These are phyloP conservation scores for Pythium insidiosum DNA, from an alignment of 352 stramenopile species.

Conservation along the genomic window DNA sequence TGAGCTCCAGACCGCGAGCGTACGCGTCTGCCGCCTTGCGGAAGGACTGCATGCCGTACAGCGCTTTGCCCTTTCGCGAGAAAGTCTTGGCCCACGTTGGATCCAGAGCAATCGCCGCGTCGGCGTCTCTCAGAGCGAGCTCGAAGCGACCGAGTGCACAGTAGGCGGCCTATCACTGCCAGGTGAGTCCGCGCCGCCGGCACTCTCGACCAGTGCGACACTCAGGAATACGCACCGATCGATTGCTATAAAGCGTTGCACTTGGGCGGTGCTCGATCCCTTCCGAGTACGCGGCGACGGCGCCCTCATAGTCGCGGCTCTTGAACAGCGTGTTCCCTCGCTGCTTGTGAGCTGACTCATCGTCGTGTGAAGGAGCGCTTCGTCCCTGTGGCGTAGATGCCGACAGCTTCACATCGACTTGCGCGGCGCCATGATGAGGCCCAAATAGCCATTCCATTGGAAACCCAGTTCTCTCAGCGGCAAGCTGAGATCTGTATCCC, in stretches of 20 bases:
- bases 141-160: constrained; percentile 51
- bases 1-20: constrained; percentile 57
- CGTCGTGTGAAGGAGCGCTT: constrained; percentile 47
- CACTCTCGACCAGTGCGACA: not conserved
- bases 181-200: not conserved
- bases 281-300: constrained; percentile 49
- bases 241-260: constrained; percentile 73
- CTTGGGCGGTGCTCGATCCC: constrained; percentile 44
- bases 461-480: no score
- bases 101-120: constrained; percentile 52
- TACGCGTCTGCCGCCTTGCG: constrained; percentile 68
- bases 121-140: constrained; percentile 40
- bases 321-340: constrained; percentile 64
- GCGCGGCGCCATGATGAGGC: constrained; percentile 11
- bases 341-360: constrained; percentile 62
- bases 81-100: constrained; percentile 41
- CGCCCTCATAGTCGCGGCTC: constrained; percentile 37
- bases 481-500: no score
- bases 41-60: constrained; percentile 59
- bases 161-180: constrained; percentile 33
- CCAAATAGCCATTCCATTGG: constrained; percentile 75
- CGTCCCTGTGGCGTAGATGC: constrained; percentile 46
- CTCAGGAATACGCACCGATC: constrained; percentile 23
- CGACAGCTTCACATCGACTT: constrained; percentile 37
- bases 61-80: constrained; percentile 73